phyloP scores from a whole-genome alignment of 2,329 filamentous ascomycete species.

The Talaromyces sp. region DNA sequence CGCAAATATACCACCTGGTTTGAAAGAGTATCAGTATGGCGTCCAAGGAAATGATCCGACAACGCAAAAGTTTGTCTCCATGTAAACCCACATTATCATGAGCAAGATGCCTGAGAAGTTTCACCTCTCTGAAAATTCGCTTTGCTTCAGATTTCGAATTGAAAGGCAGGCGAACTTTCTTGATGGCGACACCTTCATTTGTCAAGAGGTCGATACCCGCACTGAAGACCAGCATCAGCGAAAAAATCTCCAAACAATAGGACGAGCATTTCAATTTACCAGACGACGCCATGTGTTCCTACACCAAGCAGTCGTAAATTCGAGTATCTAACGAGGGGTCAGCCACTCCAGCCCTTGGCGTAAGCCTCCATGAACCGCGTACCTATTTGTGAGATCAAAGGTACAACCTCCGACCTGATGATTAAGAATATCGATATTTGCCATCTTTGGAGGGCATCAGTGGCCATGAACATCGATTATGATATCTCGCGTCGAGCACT shows the following conservation, averaged over 20 bases:
- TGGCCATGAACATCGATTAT: not conserved
- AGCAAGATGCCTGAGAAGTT: not conserved
- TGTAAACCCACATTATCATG: slow-evolving; percentile 6
- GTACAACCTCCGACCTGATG: not conserved
- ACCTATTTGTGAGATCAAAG: slow-evolving; percentile 1
- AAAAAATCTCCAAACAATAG: not conserved
- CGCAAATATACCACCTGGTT: not conserved
- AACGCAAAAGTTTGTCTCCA: not conserved
- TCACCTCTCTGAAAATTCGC: slow-evolving; percentile 4
- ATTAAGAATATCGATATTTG: not conserved
- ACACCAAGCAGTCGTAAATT: not conserved
- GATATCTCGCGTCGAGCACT: not conserved
- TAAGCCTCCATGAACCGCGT: not conserved
- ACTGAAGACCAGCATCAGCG: not conserved
- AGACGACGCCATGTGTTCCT: slow-evolving; percentile 2
- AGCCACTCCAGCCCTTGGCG: not conserved
- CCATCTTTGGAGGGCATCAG: not conserved
- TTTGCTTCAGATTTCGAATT: not conserved
- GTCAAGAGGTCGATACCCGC: slow-evolving; percentile 1
- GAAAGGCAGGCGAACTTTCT: not conserved
- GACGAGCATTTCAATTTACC: not conserved
- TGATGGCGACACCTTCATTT: slow-evolving; percentile 2
- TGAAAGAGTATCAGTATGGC: not conserved
- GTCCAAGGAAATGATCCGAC: not conserved
- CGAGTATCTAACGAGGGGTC: not conserved